Conservation (phyloP, 495 filamentous ascomycete genomes). For the Jackrogersella multiformis region DNA sequence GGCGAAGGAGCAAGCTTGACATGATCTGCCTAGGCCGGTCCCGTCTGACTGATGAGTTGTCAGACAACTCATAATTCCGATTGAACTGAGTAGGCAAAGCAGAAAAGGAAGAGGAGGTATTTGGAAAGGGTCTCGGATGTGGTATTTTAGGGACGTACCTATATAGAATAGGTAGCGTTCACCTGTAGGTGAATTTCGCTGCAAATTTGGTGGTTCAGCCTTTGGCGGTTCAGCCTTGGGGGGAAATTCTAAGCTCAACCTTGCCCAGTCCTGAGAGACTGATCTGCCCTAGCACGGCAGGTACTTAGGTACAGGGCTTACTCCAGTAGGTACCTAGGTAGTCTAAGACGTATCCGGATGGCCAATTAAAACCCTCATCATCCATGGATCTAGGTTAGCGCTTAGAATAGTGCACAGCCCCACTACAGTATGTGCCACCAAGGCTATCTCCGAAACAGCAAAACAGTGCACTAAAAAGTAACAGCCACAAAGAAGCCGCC, state of each 20-base stretch:
- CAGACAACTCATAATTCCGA: conserved; percentile 32
- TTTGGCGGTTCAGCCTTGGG: no score
- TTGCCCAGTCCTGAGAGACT: no score
- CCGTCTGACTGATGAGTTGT: conserved; percentile 11
- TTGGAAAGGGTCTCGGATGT: no score
- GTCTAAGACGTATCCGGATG: not conserved
- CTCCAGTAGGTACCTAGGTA: not conserved
- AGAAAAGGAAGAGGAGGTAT: not conserved
- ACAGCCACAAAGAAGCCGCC: conserved; percentile 16
- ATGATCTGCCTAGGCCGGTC: conserved; percentile 32
- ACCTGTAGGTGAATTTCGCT: no score
- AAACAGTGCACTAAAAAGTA: no score
- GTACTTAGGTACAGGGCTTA: no score
- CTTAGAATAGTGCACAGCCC: not conserved
- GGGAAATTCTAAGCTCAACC: no score
- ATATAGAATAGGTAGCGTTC: no score
- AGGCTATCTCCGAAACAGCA: conserved; percentile 6
- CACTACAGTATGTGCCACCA: conserved; percentile 2
- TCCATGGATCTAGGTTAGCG: not conserved
- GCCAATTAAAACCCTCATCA: not conserved
- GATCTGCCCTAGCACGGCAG: no score
- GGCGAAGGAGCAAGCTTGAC: conserved; percentile 27
- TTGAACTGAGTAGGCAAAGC: not conserved
- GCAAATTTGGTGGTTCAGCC: no score
- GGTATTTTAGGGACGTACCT: no score